Conservation (phyloP, 257 asterid genomes). For the Lycium ferocissimum region DNA sequence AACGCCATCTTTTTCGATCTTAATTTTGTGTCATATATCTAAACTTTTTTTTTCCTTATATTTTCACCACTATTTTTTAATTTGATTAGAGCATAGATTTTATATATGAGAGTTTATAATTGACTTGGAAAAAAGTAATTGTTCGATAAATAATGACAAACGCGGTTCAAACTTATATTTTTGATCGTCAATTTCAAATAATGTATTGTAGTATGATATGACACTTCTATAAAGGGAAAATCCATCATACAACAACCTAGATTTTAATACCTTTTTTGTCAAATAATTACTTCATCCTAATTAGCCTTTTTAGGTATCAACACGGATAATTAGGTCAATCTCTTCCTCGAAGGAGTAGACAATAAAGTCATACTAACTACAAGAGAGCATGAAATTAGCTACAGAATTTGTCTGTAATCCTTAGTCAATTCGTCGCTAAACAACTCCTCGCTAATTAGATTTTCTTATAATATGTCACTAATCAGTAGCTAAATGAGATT, state of each 20-base stretch:
- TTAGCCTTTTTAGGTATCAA: background rate
- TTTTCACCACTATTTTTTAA: background rate
- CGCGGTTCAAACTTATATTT: background rate
- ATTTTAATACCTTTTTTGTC: background rate
- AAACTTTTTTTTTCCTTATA: background rate
- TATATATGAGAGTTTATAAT: background rate
- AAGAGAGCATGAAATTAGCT: no score
- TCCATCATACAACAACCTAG: background rate
- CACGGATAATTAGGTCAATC: background rate
- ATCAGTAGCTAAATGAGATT: no score
- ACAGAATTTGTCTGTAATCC: no score
- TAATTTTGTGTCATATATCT: background rate
- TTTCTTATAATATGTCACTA: no score
- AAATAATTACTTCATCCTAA: background rate
- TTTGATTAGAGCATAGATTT: background rate
- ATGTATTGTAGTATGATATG: background rate
- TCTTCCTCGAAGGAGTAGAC: background rate
- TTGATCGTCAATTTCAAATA: slow-evolving; percentile 10
- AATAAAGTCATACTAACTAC: background rate
- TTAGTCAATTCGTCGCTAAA: no score
- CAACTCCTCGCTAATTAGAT: no score
- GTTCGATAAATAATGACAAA: background rate
- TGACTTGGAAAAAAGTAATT: background rate
- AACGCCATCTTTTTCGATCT: background rate
- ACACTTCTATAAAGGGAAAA: background rate